These are phyloP conservation scores for Berkeleyomyces rouxiae DNA, from an alignment of 2,329 filamentous ascomycete species.

Conservation along the genomic window DNA sequence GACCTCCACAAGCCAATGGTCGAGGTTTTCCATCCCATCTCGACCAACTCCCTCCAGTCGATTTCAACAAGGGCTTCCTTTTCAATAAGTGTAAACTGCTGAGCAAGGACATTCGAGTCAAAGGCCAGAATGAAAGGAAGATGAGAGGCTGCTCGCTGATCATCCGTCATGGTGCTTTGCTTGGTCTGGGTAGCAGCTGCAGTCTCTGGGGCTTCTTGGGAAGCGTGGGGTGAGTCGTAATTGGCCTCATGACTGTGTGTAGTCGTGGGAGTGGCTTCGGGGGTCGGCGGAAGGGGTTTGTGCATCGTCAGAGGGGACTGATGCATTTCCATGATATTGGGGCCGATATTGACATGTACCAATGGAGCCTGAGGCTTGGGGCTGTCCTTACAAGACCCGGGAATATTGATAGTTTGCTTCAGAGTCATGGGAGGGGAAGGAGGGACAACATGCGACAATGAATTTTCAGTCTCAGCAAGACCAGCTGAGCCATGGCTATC, in stretches of 20 bases:
- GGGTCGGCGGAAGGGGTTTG: slow-evolving; percentile 33
- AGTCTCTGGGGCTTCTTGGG: not conserved
- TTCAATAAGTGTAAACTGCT: slow-evolving; percentile 73
- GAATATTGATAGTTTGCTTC: slow-evolving; percentile 29
- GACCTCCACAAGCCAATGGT: slow-evolving; percentile 49
- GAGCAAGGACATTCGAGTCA: slow-evolving; percentile 60
- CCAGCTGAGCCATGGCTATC: not conserved
- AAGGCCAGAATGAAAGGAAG: slow-evolving; percentile 69
- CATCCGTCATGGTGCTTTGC: slow-evolving; percentile 20
- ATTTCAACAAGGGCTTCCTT: slow-evolving; percentile 76
- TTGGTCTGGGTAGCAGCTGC: not conserved
- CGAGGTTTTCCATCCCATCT: slow-evolving; percentile 64
- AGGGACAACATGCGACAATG: slow-evolving; percentile 16
- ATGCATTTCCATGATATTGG: not conserved
- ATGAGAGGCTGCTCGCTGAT: slow-evolving; percentile 34
- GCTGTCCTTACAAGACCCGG: slow-evolving; percentile 10
- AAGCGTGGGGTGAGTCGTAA: not conserved
- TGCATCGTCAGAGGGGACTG: slow-evolving; percentile 24
- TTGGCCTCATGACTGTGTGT: slow-evolving; percentile 20
- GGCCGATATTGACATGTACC: slow-evolving; percentile 17
- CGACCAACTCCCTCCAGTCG: slow-evolving; percentile 75
- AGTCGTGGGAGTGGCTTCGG: slow-evolving; percentile 31
- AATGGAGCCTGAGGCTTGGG: slow-evolving; percentile 23
- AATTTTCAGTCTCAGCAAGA: not conserved
- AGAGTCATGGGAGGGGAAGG: slow-evolving; percentile 33